Base-by-base conservation (phyloP, 2,329 filamentous ascomycete species). In the Trichoderma sp. region DNA sequence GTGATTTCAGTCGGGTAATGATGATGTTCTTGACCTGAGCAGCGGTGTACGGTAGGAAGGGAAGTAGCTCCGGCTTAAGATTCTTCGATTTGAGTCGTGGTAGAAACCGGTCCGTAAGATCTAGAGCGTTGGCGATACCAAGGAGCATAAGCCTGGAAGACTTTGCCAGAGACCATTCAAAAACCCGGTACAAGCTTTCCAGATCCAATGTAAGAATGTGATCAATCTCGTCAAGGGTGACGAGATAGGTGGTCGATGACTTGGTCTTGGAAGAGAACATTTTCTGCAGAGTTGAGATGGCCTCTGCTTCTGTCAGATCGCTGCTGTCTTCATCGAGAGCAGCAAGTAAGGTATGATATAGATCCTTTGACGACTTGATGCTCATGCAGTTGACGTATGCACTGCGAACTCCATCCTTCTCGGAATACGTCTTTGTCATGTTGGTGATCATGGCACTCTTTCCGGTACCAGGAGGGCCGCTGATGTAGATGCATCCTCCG, bases 371-470 rank as follows among this genome's bases (percentile, higher is more conserved):
- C 41, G 92, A 94, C 81, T 97, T 97, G 84, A 98, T 92, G 84
- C 95, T 98, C 92, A 98, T 98, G 85, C 97, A 99, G 83, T 99
- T 99, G 87, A 99, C 89, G 81, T 95, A 96, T 3, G 92, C 92
- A 71, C 92, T 91, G 80, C 91, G 91, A 71, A 97, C 86, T 4
- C 86, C 83, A 18, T 88, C 85, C 41, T 86, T 85, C 4, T 85
- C 82, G 12, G 86, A 85, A 66, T 93, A 85, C 60, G 91, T 87
- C 65, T 90, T 86, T 65, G 93, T 93, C 68, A 97, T 90, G 82
- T 97, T 93, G 77, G 92, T 92, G 77, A 98, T 91, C 87, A 98
- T 93, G 35, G 97, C 97, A 83, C 95, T 98, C 86, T 99, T 99
- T 73, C 97, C 97, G 0, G 97, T 99, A 12, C 97, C 97, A 2